Conservation (phyloP, 2,329 filamentous ascomycete species). For the Fusarium irregulare region DNA sequence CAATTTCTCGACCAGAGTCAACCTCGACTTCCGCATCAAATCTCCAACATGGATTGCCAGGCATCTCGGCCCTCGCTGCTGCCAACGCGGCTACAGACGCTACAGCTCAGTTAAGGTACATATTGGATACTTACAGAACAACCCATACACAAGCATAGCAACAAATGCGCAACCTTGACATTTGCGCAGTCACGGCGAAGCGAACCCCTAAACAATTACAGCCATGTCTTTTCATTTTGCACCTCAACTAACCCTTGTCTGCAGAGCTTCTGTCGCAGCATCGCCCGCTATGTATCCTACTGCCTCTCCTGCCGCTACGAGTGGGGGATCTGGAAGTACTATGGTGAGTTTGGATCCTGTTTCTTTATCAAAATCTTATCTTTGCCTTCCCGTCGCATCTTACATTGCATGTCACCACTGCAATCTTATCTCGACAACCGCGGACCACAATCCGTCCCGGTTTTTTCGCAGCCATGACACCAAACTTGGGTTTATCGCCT, state of each 20-base stretch:
- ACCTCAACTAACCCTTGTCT: constrained; percentile 33
- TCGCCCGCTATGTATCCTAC: constrained; percentile 45
- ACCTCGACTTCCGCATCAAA: constrained; percentile 60
- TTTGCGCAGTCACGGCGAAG: background rate
- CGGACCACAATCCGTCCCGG: constrained; percentile 12
- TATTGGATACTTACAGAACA: constrained; percentile 35
- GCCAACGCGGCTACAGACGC: constrained; percentile 53
- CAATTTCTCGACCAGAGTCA: constrained; percentile 62
- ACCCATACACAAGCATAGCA: background rate
- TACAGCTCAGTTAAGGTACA: constrained; percentile 62
- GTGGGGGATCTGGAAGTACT: constrained; percentile 53
- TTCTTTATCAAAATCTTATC: constrained; percentile 27
- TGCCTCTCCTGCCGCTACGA: constrained; percentile 55
- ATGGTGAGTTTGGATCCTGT: constrained; percentile 51
- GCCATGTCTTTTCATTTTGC: constrained; percentile 1
- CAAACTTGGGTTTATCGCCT: constrained; percentile 36
- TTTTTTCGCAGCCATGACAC: constrained; percentile 10
- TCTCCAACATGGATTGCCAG: constrained; percentile 57
- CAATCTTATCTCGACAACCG: constrained; percentile 22
- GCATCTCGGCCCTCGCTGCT: constrained; percentile 59
- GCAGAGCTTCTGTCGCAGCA: constrained; percentile 38
- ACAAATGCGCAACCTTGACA: background rate
- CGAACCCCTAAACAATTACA: background rate
- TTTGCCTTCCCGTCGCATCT: constrained; percentile 4
- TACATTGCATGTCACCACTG: constrained; percentile 17